Evolutionary conservation across 1,284 basidiomycete genomes (phyloP), one percentile per base, ranked within the genome.

Genomic region (Salmacisia buchloeana): DNA sequence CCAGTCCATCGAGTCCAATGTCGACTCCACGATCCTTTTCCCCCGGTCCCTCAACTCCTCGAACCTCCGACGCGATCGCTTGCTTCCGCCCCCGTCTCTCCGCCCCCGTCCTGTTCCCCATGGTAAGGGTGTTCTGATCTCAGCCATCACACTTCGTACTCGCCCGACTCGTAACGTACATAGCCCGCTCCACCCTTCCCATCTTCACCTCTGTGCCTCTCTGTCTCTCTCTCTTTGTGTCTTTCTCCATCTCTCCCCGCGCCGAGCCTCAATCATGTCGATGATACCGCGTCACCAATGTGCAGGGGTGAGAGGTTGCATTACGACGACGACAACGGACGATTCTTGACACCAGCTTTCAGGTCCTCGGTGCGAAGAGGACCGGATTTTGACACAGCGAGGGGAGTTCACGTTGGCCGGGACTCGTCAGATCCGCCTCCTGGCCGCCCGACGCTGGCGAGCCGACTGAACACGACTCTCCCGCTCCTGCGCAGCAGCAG

Each of bases 371-470:
- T n/a, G n/a, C n/a, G n/a, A n/a, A n/a, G n/a, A n/a, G n/a, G 41
- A 43, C 7, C 6, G 41, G 41, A 43, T 38, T 38, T 38, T 38
- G 15, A 43, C n/a, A n/a, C n/a, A n/a, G n/a, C n/a, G n/a, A n/a
- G n/a, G n/a, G n/a, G n/a, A n/a, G n/a, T n/a, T n/a, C n/a, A n/a
- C n/a, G n/a, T n/a, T n/a, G n/a, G n/a, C n/a, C n/a, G n/a, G n/a
- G n/a, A n/a, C n/a, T n/a, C n/a, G n/a, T n/a, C n/a, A 54, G 21
- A 54, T 54, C 29, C 49, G 25, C 31, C 29, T 54, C 29, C 49
- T 54, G 3, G 49, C 12, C 29, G 49, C 27, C 27, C 49, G 25
- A 33, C 49, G 49, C 21, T 31, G 29, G 18, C 49, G 49, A 2
- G 49, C 49, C 31, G 18, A 12, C 27, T 54, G 49, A 33, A 54